phyloP scores from a whole-genome alignment of 2,329 filamentous ascomycete species.

The Calonectria leucothoes region DNA sequence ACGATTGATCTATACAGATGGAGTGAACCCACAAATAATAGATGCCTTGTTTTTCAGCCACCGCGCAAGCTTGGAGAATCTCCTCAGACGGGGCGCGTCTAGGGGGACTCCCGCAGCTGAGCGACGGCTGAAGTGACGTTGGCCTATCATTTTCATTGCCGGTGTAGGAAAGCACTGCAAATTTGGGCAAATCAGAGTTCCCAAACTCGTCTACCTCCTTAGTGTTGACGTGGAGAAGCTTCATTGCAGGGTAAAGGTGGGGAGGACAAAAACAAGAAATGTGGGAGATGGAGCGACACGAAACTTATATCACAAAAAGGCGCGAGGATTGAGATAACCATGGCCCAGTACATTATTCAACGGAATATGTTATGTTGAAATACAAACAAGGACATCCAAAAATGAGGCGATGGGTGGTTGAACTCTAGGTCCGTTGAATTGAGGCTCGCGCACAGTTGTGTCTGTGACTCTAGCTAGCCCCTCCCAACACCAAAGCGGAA shows the following conservation, averaged over 20 bases:
- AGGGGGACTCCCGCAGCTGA: no score
- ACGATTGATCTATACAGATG: neutral
- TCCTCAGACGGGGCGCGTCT: neutral
- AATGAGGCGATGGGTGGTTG: neutral
- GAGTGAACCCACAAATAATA: neutral
- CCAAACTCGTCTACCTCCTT: neutral
- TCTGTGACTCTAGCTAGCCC: neutral
- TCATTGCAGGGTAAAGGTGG: neutral
- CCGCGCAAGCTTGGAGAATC: neutral
- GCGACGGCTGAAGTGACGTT: neutral
- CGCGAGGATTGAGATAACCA: neutral
- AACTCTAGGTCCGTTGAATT: neutral
- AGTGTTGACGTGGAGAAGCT: neutral
- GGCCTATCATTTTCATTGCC: neutral
- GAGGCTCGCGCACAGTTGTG: neutral
- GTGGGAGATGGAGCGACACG: neutral
- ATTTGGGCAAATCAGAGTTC: neutral
- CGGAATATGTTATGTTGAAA: neutral
- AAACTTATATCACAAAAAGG: neutral
- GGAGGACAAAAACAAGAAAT: neutral
- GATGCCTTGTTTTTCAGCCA: neutral
- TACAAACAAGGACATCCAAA: neutral
- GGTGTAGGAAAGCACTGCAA: neutral
- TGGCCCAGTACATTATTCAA: neutral
- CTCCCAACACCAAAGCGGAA: neutral